These are phyloP conservation scores for Citrus sinensis DNA, from an alignment of 345 rosid species.

Conservation along the genomic window DVS_A1.0 CM039167.1:27638001-27638500, in stretches of 20 bases:
- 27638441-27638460: neutral
- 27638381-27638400: no score
- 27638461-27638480: neutral
- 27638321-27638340: constrained; percentile 45
- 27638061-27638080: constrained; percentile 96
- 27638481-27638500: neutral
- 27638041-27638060: constrained; percentile 96
- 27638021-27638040: constrained; percentile 70
- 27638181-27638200: constrained; percentile 74
- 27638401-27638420: neutral
- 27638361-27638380: neutral
- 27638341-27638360: neutral
- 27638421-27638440: neutral
- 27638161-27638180: constrained; percentile 88
- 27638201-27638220: constrained; percentile 69
- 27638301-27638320: constrained; percentile 86
- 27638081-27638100: constrained; percentile 93
- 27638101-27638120: constrained; percentile 86
- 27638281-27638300: constrained; percentile 77
- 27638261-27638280: constrained; percentile 92
- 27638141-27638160: constrained; percentile 92
- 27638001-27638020: constrained; percentile 74
- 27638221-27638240: constrained; percentile 79
- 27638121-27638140: constrained; percentile 84
- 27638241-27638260: constrained; percentile 96